phyloP scores from a whole-genome alignment of 2,329 filamentous ascomycete species.

The Aspergillus sp. region DNA sequence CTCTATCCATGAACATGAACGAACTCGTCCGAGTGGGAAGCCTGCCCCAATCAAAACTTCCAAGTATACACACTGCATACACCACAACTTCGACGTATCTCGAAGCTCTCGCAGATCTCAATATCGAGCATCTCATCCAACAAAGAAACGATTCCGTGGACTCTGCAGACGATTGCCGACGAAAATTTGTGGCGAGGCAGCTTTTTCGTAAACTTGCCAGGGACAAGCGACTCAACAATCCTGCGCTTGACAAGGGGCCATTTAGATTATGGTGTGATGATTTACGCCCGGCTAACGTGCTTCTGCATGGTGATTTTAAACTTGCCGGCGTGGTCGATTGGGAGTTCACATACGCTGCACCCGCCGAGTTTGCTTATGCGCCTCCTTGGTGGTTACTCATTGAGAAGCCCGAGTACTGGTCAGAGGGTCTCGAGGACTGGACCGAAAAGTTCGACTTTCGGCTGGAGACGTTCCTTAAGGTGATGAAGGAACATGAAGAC shows the following conservation, averaged over 20 bases:
- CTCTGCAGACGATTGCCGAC: conserved; percentile 25
- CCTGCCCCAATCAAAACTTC: not conserved
- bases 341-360: conserved; percentile 25
- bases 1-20: not conserved
- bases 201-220: conserved; percentile 24
- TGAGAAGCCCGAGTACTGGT: not conserved
- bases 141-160: conserved; percentile 45
- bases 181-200: conserved; percentile 21
- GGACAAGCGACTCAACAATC: conserved; percentile 5
- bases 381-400: conserved; percentile 23
- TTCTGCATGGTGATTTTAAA: conserved; percentile 11
- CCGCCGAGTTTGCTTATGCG: conserved; percentile 17
- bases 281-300: conserved; percentile 20
- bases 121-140: conserved; percentile 42
- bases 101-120: conserved; percentile 43
- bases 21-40: not conserved
- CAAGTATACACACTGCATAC: conserved; percentile 19
- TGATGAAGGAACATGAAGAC: not conserved
- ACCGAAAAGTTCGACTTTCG: not conserved
- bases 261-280: conserved; percentile 28
- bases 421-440: not conserved
- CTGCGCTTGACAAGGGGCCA: conserved; percentile 21
- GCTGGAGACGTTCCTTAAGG: not conserved
- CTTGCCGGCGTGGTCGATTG: conserved; percentile 21
- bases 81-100: conserved; percentile 43